Evolutionary conservation across 371 early-diverging fungal genomes (phyloP).

Genomic region (Mortierella sp.): DNA sequence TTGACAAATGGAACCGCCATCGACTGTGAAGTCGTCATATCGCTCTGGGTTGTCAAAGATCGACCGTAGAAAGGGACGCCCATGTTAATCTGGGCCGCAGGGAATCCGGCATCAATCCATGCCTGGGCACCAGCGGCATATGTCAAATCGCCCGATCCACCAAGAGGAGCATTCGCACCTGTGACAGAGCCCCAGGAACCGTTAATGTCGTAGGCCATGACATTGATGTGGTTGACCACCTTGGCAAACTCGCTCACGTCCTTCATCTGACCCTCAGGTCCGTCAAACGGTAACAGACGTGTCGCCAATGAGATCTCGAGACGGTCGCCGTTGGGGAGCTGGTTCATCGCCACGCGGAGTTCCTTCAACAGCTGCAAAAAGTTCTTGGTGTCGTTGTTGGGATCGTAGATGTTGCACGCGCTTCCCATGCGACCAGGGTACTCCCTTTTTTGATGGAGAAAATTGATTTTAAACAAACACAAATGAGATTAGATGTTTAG

Average conservation of each 20-base stretch:
- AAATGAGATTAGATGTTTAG: neutral
- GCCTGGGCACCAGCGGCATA: conserved; percentile 55
- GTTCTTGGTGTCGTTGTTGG: conserved; percentile 70
- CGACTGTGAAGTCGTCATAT: conserved; percentile 34
- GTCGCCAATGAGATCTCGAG: conserved; percentile 81
- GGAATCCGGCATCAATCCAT: conserved; percentile 74
- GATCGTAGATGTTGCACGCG: conserved; percentile 73
- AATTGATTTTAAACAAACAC: neutral
- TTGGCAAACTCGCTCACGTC: conserved; percentile 73
- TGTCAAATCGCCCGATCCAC: conserved; percentile 26
- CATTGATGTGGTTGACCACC: conserved; percentile 70
- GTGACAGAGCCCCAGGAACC: conserved; percentile 69
- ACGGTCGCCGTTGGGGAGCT: conserved; percentile 60
- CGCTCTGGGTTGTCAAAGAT: conserved; percentile 56
- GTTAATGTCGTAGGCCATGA: conserved; percentile 71
- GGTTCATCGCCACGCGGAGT: conserved; percentile 73
- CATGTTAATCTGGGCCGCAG: conserved; percentile 70
- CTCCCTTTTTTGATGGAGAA: conserved; percentile 71
- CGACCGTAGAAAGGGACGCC: conserved; percentile 78
- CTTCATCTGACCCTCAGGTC: conserved; percentile 66
- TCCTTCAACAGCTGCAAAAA: conserved; percentile 73
- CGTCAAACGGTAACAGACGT: conserved; percentile 75
- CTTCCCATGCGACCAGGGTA: conserved; percentile 83
- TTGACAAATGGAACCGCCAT: conserved; percentile 36
- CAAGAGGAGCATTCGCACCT: conserved; percentile 78